A percentile compares a stretch with the other conserved stretches of the same genome.
phyloP scores from a whole-genome alignment of 306 rosid species.

The Chamaecrista fasciculata region DNA sequence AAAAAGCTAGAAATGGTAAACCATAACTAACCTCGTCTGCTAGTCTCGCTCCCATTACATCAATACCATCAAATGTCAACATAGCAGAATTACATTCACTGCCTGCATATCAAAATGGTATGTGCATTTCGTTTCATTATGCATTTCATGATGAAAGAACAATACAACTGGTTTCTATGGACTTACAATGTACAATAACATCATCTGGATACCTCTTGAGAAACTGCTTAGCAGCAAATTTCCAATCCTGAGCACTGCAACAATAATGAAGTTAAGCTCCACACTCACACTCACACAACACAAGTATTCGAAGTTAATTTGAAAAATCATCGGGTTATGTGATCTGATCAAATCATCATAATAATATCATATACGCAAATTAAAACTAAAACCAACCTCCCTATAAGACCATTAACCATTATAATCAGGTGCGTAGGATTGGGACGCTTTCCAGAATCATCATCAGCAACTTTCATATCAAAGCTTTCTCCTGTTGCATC shows the following conservation, averaged over 20 bases:
- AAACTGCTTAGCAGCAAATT: constrained; percentile 53
- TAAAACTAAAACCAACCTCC: constrained; percentile 38
- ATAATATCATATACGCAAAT: neutral
- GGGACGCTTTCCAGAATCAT: constrained; percentile 21
- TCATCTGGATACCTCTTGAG: constrained; percentile 47
- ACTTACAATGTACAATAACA: constrained; percentile 65
- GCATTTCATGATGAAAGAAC: neutral
- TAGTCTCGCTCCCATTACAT: constrained; percentile 60
- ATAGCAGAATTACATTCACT: constrained; percentile 64
- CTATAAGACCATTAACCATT: constrained; percentile 61
- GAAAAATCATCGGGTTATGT: no score
- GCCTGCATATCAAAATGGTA: constrained; percentile 57
- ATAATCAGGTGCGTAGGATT: constrained; percentile 48
- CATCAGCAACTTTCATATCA: constrained; percentile 42
- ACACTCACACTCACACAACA: no score
- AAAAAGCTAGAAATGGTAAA: no score
- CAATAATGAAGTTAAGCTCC: constrained; percentile 14
- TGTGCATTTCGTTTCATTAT: constrained; percentile 32
- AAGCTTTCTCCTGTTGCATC: constrained; percentile 34
- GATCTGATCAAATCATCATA: no score
- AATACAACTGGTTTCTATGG: neutral
- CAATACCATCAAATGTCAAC: constrained; percentile 85
- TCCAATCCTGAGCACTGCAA: constrained; percentile 62
- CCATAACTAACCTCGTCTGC: constrained; percentile 64
- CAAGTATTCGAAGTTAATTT: no score